Evolutionary conservation across 2,329 filamentous ascomycete species (phyloP), one percentile per base, ranked within the genome.

Genomic region (Aspergillus phoenicis): DNA sequence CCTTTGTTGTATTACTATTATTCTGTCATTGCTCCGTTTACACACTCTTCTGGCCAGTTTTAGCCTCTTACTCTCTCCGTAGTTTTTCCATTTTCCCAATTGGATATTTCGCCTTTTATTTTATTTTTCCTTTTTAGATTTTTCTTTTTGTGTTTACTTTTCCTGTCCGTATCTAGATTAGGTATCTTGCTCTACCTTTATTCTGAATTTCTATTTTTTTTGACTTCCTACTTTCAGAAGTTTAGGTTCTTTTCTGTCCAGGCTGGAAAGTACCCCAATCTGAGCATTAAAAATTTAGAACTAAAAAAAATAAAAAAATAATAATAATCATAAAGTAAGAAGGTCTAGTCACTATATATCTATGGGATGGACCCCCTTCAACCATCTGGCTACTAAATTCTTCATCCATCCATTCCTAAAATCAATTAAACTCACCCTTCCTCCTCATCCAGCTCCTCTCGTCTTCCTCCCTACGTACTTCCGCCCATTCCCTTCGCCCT

Each of bases 301-400:
- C 66, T 58, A 57, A 33, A 41, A 57, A 41, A 64, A 20, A 41
- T 13, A 13, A 54, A 43, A 39, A 17, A 20, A 41, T 13, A 13
- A 54, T 30, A 39, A 17, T 26, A 26, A 38, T 22, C 26, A 54
- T n/a, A 26, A 36, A 55, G 24, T 55, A 39, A 55, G 26, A 22
- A 47, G 43, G 43, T 17, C 53, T 43, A 56, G 53, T 33, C 53
- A 58, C 59, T 59, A 67, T 74, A 75, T 75, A 75, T 74, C 71
- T 72, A 72, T 66, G 66, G 64, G 65, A 72, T 67, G 66, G 59
- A 61, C 65, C 70, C 68, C 71, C 69, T 71, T 68, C 66, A 59
- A 64, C 51, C 54, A 61, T 66, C 64, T 66, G 57, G 60, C 62
- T 62, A 64, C 61, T 62, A 64, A 66, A 66, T 71, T 69, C 63